These are phyloP conservation scores for Boletus bicolor DNA, from an alignment of 768 basidiomycete species.

Conservation along the genomic window DNA sequence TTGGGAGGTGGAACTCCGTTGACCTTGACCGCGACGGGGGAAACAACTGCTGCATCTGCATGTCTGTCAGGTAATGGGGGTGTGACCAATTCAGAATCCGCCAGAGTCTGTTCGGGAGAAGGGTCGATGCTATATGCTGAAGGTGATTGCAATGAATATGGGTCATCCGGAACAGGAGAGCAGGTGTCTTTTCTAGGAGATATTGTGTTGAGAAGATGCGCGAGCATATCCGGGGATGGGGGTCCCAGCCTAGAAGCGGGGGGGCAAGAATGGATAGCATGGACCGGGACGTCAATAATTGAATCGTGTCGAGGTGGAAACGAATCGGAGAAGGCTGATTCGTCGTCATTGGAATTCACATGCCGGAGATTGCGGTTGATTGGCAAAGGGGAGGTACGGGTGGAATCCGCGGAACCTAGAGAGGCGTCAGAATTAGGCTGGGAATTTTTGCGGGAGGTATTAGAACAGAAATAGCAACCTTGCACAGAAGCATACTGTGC, in stretches of 20 bases:
- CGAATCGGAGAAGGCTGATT: background rate
- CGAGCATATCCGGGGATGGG: slow-evolving; percentile 27
- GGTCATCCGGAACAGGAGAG: slow-evolving; percentile 10
- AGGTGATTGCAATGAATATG: slow-evolving; percentile 4
- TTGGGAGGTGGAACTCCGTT: slow-evolving; percentile 9
- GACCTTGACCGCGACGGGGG: slow-evolving; percentile 15
- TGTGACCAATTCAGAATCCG: slow-evolving; percentile 26
- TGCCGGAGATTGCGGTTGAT: slow-evolving; percentile 27
- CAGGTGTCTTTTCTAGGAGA: slow-evolving; percentile 24
- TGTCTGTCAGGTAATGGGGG: slow-evolving; percentile 15
- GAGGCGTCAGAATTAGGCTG: background rate
- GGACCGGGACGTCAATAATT: slow-evolving; percentile 13
- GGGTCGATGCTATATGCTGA: slow-evolving; percentile 6
- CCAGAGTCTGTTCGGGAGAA: slow-evolving; percentile 13
- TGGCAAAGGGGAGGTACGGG: slow-evolving; percentile 50
- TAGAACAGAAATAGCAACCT: slow-evolving; percentile 40
- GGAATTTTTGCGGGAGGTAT: background rate
- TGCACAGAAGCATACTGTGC: slow-evolving; percentile 68
- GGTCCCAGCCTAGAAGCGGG: slow-evolving; percentile 12
- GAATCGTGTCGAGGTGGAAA: slow-evolving; percentile 8
- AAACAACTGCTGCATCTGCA: slow-evolving; percentile 10
- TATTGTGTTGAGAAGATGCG: slow-evolving; percentile 25
- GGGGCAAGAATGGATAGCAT: slow-evolving; percentile 18
- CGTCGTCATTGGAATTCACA: slow-evolving; percentile 1
- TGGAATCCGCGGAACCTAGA: slow-evolving; percentile 71